phyloP scores from a whole-genome alignment of 768 basidiomycete genomes.

The Cystobasidium ongulense region DNA sequence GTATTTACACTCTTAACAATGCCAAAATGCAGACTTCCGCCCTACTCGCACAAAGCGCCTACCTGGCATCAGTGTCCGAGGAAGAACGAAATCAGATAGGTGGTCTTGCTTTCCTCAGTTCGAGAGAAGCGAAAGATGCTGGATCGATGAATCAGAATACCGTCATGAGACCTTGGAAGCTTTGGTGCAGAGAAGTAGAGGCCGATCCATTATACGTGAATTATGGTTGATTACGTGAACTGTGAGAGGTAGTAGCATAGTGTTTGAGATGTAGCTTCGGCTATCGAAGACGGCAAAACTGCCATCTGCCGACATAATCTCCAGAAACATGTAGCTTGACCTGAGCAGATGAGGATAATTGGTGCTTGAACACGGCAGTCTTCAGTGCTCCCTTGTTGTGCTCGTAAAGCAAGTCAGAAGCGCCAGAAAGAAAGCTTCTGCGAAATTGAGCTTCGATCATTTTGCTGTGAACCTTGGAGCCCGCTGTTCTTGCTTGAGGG shows the following conservation, averaged over 20 bases:
- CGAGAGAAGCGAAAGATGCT: not conserved
- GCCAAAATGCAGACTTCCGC: not conserved
- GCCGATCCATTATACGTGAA: not conserved
- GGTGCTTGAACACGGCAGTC: no score
- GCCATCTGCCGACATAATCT: no score
- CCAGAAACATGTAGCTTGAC: no score
- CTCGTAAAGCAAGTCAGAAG: no score
- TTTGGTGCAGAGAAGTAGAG: slow-evolving; percentile 4
- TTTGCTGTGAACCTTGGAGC: not conserved
- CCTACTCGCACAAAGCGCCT: not conserved
- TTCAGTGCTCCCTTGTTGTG: no score
- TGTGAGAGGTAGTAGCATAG: no score
- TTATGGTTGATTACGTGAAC: not conserved
- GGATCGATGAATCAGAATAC: not conserved
- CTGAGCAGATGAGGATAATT: no score
- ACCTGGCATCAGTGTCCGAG: not conserved
- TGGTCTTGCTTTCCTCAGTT: not conserved
- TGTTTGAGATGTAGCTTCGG: no score
- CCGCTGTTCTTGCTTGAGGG: not conserved
- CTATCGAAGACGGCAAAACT: no score
- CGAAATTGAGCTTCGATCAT: not conserved
- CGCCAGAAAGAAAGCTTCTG: no score
- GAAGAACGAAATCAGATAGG: not conserved
- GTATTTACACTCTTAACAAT: not conserved
- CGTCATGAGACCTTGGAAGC: slow-evolving; percentile 7